These are phyloP conservation scores for Helotiales sp. DNA, from an alignment of 2,329 filamentous ascomycete genomes.

Conservation along the genomic window DNA sequence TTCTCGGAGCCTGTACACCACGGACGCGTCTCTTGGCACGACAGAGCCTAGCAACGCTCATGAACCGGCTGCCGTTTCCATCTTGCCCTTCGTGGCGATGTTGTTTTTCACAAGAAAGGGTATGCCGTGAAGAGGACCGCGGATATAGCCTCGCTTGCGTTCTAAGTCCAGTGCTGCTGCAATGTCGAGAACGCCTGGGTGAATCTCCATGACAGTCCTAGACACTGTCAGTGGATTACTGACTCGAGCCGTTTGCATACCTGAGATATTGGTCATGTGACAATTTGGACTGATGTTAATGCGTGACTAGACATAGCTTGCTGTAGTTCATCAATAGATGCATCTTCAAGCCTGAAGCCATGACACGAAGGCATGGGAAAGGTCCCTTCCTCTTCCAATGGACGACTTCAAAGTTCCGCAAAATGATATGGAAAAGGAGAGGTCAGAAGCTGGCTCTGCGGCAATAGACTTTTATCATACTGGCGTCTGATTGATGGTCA, in stretches of 20 bases:
- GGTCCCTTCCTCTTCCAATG: conserved; percentile 24
- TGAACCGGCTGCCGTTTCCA: conserved; percentile 74
- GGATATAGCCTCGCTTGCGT: conserved; percentile 52
- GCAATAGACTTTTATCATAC: conserved; percentile 24
- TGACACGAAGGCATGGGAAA: conserved; percentile 66
- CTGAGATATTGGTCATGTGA: conserved; percentile 66
- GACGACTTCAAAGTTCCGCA: conserved; percentile 37
- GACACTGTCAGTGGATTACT: conserved; percentile 3
- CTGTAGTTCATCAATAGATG: conserved; percentile 69
- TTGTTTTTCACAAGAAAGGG: conserved; percentile 77
- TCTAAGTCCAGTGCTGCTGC: conserved; percentile 62
- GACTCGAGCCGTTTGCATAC: conserved; percentile 38
- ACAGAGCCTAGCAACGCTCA: conserved; percentile 65
- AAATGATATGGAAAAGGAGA: conserved; percentile 40
- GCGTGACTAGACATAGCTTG: conserved; percentile 51
- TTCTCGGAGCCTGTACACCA: conserved; percentile 60
- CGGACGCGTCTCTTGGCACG: conserved; percentile 66
- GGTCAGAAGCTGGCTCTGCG: conserved; percentile 37
- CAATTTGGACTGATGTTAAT: conserved; percentile 58
- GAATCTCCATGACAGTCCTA: conserved; percentile 62
- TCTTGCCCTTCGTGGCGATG: conserved; percentile 65
- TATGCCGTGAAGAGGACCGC: conserved; percentile 72
- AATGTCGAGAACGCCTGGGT: conserved; percentile 65
- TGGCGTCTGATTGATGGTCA: not conserved
- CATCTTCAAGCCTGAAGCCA: conserved; percentile 64